Base-by-base conservation (phyloP, 352 stramenopile genomes). In the Phytophthora sojae region DNA sequence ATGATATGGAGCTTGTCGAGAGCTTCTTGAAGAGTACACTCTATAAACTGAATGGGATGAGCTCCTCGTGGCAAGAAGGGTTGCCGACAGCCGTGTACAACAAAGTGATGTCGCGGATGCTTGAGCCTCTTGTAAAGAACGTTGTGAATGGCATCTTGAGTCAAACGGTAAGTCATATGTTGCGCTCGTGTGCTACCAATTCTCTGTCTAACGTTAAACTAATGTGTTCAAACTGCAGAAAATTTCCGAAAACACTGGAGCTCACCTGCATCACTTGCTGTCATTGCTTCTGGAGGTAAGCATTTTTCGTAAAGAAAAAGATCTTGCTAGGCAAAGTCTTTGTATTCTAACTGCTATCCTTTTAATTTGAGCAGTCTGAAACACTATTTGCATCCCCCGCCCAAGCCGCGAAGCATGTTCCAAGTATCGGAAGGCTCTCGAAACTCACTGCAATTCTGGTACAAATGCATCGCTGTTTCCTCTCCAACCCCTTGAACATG, bases 41-140 rank as follows among this genome's bases (percentile, higher is more conserved):
- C 14, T 90, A 91, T 71, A 92, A 93, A 67, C 66, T 96, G 5
- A 84, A 89, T 39, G 75, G 68, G 17, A 80, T 93, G 29, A 82
- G 67, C 21, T 68, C 76, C 8, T 81, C 74, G n/a, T 96, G 89
- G 89, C 76, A 76, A 8, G 89, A 93, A 69, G 87, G 84, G 0
- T 65, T 94, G 1, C 79, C 82, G 2, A 11, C 60, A 0, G 53
- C 67, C 2, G 82, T 93, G 6, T 96, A 93, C 69, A 75, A 76
- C 59, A 84, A 83, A 25, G 67, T 88, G 35, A 77, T 86, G 62
- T 75, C 77, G 37, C 64, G 64, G 1, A 82, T 93, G 63, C 49
- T 94, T 8, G 64, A 87, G 14, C 89, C 87, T 15, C 63, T 96
- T 23, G 73, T 88, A 25, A 71, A 76, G 30, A 81, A 76, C 30